phyloP scores from a whole-genome alignment of 805 yeast species.

The Candida nanaspora region DNA sequence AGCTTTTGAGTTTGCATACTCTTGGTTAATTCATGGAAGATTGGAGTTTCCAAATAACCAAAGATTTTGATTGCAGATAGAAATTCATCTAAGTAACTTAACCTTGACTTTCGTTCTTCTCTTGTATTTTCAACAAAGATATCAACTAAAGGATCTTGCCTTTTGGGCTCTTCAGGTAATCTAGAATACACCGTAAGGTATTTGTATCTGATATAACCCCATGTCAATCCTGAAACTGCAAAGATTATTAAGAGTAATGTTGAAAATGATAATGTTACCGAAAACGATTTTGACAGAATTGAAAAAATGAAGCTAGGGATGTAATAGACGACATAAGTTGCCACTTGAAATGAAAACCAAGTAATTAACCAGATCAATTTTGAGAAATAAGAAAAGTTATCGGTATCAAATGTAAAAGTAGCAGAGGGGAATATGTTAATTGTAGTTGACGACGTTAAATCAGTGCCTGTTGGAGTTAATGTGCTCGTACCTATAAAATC shows the following conservation, averaged over 20 bases:
- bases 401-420: not conserved
- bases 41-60: constrained; percentile 86
- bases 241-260: constrained; percentile 31
- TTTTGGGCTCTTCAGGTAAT: constrained; percentile 36
- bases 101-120: constrained; percentile 33
- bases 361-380: constrained; percentile 12
- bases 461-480: too few relatives aligned
- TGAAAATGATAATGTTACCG: constrained; percentile 44
- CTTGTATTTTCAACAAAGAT: constrained; percentile 33
- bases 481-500: too few relatives aligned
- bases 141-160: constrained; percentile 39
- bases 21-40: constrained; percentile 87
- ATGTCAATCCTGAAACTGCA: constrained; percentile 26
- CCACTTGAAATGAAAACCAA: constrained; percentile 8
- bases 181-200: constrained; percentile 59
- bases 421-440: not conserved
- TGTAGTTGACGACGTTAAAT: not conserved
- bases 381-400: constrained; percentile 6
- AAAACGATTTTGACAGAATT: constrained; percentile 37
- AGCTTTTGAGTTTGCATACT: constrained; percentile 85
- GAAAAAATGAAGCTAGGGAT: constrained; percentile 14
- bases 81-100: constrained; percentile 81
- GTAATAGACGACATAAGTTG: constrained; percentile 10
- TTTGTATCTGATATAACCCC: constrained; percentile 51
- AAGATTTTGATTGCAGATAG: constrained; percentile 86